Percentiles rank a stretch among this genome's conserved stretches.
Conservation (phyloP, 495 filamentous ascomycete genomes). For the Aspergillus haitiensis region DNA sequence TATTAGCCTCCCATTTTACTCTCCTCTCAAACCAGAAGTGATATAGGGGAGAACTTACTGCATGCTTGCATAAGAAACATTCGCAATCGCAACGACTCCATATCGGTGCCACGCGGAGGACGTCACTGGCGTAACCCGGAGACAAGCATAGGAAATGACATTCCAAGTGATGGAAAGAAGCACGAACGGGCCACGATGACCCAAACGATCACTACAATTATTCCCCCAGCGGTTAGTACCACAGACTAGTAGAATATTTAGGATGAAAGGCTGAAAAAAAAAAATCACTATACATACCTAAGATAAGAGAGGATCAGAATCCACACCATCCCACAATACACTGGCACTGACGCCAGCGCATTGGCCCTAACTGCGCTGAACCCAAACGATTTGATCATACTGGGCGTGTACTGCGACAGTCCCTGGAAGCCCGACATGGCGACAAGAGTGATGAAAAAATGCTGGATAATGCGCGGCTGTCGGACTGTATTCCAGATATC, state of each 20-base stretch:
- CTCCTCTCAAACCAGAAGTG: too few species aligned
- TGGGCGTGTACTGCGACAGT: constrained; percentile 41
- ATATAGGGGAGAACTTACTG: constrained; percentile 37
- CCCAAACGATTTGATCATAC: constrained; percentile 44
- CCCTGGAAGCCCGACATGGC: constrained; percentile 50
- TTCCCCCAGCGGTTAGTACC: too few species aligned
- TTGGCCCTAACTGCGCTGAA: constrained; percentile 50
- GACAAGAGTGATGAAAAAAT: constrained; percentile 40
- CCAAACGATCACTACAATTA: constrained; percentile 39
- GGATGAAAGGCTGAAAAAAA: neutral
- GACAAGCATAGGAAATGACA: constrained; percentile 41
- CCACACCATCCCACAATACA: constrained; percentile 48
- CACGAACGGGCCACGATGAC: constrained; percentile 45
- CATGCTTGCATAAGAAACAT: constrained; percentile 51
- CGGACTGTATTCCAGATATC: constrained; percentile 44
- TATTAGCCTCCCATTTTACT: too few species aligned
- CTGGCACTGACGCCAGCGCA: constrained; percentile 51
- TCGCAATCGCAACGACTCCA: constrained; percentile 49
- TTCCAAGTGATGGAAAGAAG: constrained; percentile 46
- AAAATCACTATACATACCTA: constrained; percentile 28
- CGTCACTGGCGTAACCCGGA: constrained; percentile 27
- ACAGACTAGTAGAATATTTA: constrained; percentile 13
- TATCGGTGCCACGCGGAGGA: constrained; percentile 42
- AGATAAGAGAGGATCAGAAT: constrained; percentile 42
- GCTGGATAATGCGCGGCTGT: constrained; percentile 44